phyloP scores from a whole-genome alignment of 345 rosid genomes.

The Acer campestre region DNA sequence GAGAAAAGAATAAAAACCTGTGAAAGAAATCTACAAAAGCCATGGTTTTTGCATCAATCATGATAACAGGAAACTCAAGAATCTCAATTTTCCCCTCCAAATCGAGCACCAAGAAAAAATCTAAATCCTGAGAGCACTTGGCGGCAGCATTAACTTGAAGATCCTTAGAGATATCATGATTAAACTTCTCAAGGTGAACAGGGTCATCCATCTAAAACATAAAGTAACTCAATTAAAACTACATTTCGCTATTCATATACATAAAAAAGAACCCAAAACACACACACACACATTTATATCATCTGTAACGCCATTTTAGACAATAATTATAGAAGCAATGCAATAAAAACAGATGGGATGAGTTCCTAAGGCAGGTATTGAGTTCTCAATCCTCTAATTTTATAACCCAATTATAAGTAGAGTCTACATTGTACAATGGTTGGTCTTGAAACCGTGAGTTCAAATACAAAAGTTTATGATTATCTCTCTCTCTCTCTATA shows the following conservation, averaged over 20 bases:
- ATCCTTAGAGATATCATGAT: conserved; percentile 64
- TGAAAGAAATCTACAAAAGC: conserved; percentile 74
- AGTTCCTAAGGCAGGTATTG: not conserved
- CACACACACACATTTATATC: too few relatives aligned
- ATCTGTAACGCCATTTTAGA: not conserved
- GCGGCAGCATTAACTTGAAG: conserved; percentile 55
- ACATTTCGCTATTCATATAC: not conserved
- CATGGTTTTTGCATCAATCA: conserved; percentile 74
- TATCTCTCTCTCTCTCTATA: too few relatives aligned
- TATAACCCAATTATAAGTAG: not conserved
- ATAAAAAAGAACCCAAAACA: not conserved
- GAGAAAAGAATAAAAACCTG: conserved; percentile 50
- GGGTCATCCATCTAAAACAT: conserved; percentile 68
- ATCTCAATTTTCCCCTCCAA: conserved; percentile 93
- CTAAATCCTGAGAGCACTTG: conserved; percentile 57
- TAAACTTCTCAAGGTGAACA: conserved; percentile 66
- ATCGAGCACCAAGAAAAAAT: conserved; percentile 81
- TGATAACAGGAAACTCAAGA: conserved; percentile 86
- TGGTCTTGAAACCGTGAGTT: not conserved
- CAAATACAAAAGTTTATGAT: not conserved
- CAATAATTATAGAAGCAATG: not conserved
- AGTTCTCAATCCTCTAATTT: not conserved
- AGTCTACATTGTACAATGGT: too few relatives aligned
- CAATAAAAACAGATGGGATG: not conserved
- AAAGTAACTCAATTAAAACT: conserved; percentile 15